Evolutionary conservation across 148 eudicot genomes (phyloP).

Genomic region (Vaccinium vitisidaea): DNA sequence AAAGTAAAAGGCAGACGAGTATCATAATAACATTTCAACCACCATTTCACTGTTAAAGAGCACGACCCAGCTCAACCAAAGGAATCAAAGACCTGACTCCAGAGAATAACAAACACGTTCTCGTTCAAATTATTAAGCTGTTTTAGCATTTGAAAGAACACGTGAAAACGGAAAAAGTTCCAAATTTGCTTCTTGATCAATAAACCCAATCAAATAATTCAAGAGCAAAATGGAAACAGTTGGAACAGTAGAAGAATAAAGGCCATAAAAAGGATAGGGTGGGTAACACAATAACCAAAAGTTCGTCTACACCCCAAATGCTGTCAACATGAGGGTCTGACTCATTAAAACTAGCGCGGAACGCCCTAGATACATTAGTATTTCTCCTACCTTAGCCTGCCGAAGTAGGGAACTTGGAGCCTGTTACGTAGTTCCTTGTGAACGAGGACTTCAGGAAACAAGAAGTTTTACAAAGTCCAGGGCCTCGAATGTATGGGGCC

Average conservation of each 20-base stretch:
- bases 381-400: background rate
- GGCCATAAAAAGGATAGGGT: background rate
- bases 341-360: background rate
- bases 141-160: background rate
- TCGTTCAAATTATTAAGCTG: background rate
- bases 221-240: background rate
- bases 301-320: background rate
- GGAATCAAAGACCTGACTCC: background rate
- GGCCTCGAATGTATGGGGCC: background rate
- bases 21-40: background rate
- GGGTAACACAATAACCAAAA: background rate
- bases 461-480: background rate
- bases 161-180: background rate
- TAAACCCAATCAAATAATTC: background rate
- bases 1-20: background rate
- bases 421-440: background rate
- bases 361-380: background rate
- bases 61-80: background rate
- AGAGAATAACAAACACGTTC: background rate
- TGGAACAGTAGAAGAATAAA: constrained; percentile 1
- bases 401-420: background rate
- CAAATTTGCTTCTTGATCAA: background rate
- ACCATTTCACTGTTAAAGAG: background rate
- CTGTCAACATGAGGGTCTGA: background rate
- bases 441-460: background rate